Evolutionary conservation across 164 flowering plant genomes (phyloP).

Genomic region (Magnolia officinalis): DNA sequence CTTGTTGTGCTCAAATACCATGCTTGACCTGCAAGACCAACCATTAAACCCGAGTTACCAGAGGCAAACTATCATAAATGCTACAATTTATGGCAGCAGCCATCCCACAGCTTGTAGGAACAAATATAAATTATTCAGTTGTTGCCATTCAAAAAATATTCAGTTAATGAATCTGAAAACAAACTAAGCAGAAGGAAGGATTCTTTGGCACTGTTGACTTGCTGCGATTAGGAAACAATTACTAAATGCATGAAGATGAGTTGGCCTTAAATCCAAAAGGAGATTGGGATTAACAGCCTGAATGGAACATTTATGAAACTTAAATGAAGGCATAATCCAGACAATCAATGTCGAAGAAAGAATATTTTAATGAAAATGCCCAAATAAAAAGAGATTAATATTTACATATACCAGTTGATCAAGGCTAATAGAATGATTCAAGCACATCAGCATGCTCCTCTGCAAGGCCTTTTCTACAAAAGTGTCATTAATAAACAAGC

Average conservation of each 20-base stretch:
- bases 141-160: neutral
- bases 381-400: too few species aligned
- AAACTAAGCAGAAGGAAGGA: neutral
- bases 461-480: neutral
- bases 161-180: neutral
- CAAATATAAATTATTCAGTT: neutral
- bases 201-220: neutral
- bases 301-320: too few species aligned
- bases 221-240: too few species aligned
- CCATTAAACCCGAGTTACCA: neutral
- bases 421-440: neutral
- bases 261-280: too few species aligned
- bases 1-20: conserved; percentile 34
- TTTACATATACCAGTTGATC: too few species aligned
- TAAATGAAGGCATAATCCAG: too few species aligned
- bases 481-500: neutral
- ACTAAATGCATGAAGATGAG: too few species aligned
- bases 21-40: conserved; percentile 31
- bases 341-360: too few species aligned
- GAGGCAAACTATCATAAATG: neutral
- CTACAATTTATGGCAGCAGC: neutral
- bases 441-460: neutral
- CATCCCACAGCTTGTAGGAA: neutral
- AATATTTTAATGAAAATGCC: too few species aligned
- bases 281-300: too few species aligned